Evolutionary conservation across 2,329 filamentous ascomycete species (phyloP).

Genomic region (Tolypocladium tundrense): DNA sequence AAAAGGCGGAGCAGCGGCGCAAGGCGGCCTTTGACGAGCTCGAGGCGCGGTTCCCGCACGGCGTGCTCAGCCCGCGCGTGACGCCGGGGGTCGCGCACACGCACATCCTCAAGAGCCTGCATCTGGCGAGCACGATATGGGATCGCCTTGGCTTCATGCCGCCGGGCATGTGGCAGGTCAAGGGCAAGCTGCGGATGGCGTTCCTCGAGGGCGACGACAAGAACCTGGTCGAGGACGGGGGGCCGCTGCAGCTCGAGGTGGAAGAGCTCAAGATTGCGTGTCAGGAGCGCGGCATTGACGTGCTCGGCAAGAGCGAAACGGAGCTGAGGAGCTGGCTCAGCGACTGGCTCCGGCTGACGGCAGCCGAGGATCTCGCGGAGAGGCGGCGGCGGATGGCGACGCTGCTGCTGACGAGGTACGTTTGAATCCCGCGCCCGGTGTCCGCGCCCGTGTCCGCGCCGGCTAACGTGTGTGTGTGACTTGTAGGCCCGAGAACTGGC

Average conservation of each 20-base stretch:
- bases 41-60: conserved; percentile 20
- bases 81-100: conserved; percentile 16
- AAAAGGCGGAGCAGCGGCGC: conserved; percentile 44
- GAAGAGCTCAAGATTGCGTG: conserved; percentile 63
- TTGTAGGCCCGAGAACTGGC: conserved; percentile 28
- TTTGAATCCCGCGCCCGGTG: background rate
- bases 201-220: conserved; percentile 63
- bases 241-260: conserved; percentile 40
- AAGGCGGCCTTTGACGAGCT: conserved; percentile 35
- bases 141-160: conserved; percentile 39
- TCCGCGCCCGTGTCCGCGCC: background rate
- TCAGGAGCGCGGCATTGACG: conserved; percentile 55
- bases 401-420: conserved; percentile 31
- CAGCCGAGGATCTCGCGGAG: conserved; percentile 24
- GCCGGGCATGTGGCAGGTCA: conserved; percentile 39
- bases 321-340: conserved; percentile 38
- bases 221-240: conserved; percentile 55
- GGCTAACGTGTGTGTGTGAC: conserved; percentile 4
- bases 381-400: conserved; percentile 27
- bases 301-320: conserved; percentile 44
- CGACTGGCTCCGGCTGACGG: conserved; percentile 38
- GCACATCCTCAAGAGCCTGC: conserved; percentile 32
- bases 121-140: conserved; percentile 37
- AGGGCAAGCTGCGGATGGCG: conserved; percentile 42
- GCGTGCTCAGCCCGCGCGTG: conserved; percentile 22